A percentile compares a stretch with the other conserved stretches of the same genome.
Evolutionary conservation across 2,329 filamentous ascomycete genomes (phyloP).

Genomic region (Dothistroma septosporum): DNA sequence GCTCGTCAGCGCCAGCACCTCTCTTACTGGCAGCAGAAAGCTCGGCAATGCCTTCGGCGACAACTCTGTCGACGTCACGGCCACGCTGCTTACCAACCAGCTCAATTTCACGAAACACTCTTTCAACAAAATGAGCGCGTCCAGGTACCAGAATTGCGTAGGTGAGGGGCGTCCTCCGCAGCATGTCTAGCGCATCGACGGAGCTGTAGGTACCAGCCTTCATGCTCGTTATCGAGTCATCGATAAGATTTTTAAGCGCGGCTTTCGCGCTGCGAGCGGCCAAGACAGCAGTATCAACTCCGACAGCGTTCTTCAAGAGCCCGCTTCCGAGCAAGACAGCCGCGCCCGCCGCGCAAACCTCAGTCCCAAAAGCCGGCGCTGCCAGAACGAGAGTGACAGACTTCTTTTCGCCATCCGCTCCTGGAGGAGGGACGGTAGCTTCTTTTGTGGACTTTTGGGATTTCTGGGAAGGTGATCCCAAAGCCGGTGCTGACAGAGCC

Average conservation of each 20-base stretch:
- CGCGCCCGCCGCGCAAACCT: constrained; percentile 28
- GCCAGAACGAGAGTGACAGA: constrained; percentile 16
- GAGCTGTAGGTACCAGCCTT: constrained; percentile 30
- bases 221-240: constrained; percentile 27
- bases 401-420: background rate
- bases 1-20: constrained; percentile 19
- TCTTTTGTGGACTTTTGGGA: background rate
- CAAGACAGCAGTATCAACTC: constrained; percentile 26
- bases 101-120: constrained; percentile 27
- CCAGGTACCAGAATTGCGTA: constrained; percentile 29
- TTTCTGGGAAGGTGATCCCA: background rate
- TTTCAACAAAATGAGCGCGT: constrained; percentile 26
- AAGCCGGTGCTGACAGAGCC: background rate
- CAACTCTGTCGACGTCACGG: constrained; percentile 25
- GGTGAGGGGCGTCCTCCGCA: constrained; percentile 28
- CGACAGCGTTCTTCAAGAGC: constrained; percentile 27
- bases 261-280: constrained; percentile 26
- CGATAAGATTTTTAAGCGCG: constrained; percentile 28
- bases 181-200: constrained; percentile 30
- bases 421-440: too few relatives aligned
- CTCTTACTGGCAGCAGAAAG: constrained; percentile 21
- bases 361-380: constrained; percentile 26
- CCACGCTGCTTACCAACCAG: constrained; percentile 27
- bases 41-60: constrained; percentile 23
- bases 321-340: constrained; percentile 26